Base-by-base conservation (phyloP, 1,284 basidiomycete genomes). In the Boletus calvinii region DNA sequence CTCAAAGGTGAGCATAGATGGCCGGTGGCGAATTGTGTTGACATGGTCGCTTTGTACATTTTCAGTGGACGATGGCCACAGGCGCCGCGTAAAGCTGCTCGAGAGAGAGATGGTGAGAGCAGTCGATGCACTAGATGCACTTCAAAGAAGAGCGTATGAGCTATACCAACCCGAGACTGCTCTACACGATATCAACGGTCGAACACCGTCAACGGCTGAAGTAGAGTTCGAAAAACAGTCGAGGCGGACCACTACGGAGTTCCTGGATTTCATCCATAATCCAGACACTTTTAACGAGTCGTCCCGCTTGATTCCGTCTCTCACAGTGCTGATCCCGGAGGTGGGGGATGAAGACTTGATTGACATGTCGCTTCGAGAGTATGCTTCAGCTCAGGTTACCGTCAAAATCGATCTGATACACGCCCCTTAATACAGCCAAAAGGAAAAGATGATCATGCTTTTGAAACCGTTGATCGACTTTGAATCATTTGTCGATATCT, bases 61-160 rank as follows among this genome's bases (percentile, higher is more conserved):
- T 34, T 20, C 41, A 71, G 69, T 60, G 48, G 65, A 71, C 26
- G 50, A 59, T 37, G 62, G 68, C 17, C 67, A 70, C 46, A 66
- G 62, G 39, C 59, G 54, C 4, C 68, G 69, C 15, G 29, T 70
- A 12, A 67, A 69, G 22, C 4, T 64, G 6, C 61, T 72, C 3
- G 60, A 58, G n/a, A 63, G 53, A 24, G 56, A 58, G 43, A 72
- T 72, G 69, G 53, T 55, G 5, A 45, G 50, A 30, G 62, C 57
- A 10, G 53, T 68, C 1, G 58, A 67, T 7, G 46, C 54, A 4
- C 35, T 63, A 4, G 59, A 64, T n/a, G 57, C 59, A 7, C 48
- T 71, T 13, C 53, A 67, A 18, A 49, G 17, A 0, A 59, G 54
- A 20, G 65, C 62, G 0, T 57, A 57, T 39, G 52, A 60, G 6